Percentiles rank a stretch among this genome's conserved stretches.
Evolutionary conservation across 257 asterid species (phyloP).

Genomic region (Primulina huaijiensis): DNA sequence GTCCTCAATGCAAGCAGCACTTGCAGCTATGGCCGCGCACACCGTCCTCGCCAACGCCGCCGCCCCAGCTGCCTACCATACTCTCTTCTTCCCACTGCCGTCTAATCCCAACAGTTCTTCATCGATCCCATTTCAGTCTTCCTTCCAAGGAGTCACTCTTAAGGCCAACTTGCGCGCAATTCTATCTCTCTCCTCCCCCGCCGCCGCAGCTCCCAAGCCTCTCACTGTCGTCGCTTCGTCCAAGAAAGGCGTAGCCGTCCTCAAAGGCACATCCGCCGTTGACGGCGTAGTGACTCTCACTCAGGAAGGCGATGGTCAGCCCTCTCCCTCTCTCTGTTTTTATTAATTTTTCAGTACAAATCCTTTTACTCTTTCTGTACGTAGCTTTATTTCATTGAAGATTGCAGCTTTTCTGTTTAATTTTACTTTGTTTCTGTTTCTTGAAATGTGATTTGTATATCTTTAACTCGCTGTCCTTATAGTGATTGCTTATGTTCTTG

Average conservation of each 20-base stretch:
- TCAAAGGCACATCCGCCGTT: slow-evolving; percentile 69
- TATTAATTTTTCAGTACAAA: background rate
- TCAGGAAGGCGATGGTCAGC: slow-evolving; percentile 67
- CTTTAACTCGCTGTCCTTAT: background rate
- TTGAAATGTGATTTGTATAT: slow-evolving; percentile 3
- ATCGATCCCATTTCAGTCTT: slow-evolving; percentile 40
- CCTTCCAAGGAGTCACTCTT: slow-evolving; percentile 63
- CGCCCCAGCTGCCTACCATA: slow-evolving; percentile 33
- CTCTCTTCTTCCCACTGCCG: background rate
- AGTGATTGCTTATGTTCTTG: background rate
- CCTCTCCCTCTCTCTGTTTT: slow-evolving; percentile 16
- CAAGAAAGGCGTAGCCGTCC: slow-evolving; percentile 86
- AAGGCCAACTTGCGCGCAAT: slow-evolving; percentile 49
- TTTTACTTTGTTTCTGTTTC: background rate
- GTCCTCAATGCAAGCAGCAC: slow-evolving; percentile 5
- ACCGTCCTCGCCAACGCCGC: slow-evolving; percentile 39
- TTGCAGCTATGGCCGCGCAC: slow-evolving; percentile 77
- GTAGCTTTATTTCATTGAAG: background rate
- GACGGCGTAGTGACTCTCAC: slow-evolving; percentile 91
- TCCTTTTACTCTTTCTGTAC: background rate
- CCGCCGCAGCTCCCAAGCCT: slow-evolving; percentile 50
- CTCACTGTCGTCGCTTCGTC: slow-evolving; percentile 63
- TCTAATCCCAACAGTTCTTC: background rate
- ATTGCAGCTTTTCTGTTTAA: background rate
- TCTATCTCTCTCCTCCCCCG: slow-evolving; percentile 35